Evolutionary conservation across 176 grass and related monocot genomes (phyloP).

Genomic region (Carex myosuroides): DNA sequence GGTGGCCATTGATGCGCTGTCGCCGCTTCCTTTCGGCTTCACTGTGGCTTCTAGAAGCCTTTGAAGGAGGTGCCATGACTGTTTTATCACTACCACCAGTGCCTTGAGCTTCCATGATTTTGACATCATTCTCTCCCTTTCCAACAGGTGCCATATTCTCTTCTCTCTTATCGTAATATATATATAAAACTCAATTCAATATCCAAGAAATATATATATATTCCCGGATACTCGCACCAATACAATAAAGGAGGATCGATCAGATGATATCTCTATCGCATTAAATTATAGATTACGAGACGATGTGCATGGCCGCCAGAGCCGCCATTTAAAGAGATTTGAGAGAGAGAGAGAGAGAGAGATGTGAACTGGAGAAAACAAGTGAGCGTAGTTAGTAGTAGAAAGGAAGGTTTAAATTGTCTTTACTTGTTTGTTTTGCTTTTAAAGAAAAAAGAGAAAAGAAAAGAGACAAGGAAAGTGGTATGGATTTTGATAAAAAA

Average conservation of each 20-base stretch:
- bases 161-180: neutral
- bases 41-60: slow-evolving; percentile 63
- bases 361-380: neutral
- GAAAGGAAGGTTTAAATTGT: neutral
- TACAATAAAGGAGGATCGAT: slow-evolving; percentile 19
- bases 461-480: neutral
- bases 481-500: neutral
- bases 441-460: neutral
- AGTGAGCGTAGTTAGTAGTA: neutral
- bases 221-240: neutral
- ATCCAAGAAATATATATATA: neutral
- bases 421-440: neutral
- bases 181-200: neutral
- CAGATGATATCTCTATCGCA: slow-evolving; percentile 14
- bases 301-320: slow-evolving; percentile 25
- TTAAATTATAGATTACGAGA: slow-evolving; percentile 22
- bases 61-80: slow-evolving; percentile 8
- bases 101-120: slow-evolving; percentile 24
- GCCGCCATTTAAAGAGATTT: slow-evolving; percentile 14
- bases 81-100: neutral
- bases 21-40: slow-evolving; percentile 85
- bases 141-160: slow-evolving; percentile 27
- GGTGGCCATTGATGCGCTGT: slow-evolving; percentile 87
- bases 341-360: neutral
- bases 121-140: slow-evolving; percentile 21